Percentiles rank a stretch among this genome's conserved stretches.
Evolutionary conservation across 192 early-diverging fungal species (phyloP).

Genomic region (Linnemannia zychae): DNA sequence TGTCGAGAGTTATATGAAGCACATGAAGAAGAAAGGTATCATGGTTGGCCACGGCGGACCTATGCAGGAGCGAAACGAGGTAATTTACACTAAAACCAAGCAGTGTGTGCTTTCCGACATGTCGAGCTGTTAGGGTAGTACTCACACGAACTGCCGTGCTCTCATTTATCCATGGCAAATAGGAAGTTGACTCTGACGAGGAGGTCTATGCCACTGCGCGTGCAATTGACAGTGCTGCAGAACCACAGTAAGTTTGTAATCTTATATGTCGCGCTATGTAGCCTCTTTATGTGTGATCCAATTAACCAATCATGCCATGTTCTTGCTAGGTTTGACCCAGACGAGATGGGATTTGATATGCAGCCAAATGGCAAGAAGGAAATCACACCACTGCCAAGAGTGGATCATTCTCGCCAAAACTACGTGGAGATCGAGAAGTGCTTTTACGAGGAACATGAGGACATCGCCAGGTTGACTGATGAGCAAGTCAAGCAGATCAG

Average conservation of each 20-base stretch:
- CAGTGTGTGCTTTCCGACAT: background rate
- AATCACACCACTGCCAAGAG: slow-evolving; percentile 72
- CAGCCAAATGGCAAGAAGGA: slow-evolving; percentile 66
- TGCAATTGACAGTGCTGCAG: slow-evolving; percentile 69
- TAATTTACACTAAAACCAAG: slow-evolving; percentile 18
- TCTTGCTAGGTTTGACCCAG: slow-evolving; percentile 14
- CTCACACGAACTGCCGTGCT: background rate
- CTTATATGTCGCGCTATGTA: background rate
- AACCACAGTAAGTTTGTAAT: slow-evolving; percentile 36
- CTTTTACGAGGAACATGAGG: slow-evolving; percentile 84
- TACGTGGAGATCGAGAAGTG: slow-evolving; percentile 82
- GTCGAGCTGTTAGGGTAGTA: background rate
- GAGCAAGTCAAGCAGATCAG: slow-evolving; percentile 70
- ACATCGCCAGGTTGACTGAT: slow-evolving; percentile 73
- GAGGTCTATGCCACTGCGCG: slow-evolving; percentile 87
- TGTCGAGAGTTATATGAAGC: slow-evolving; percentile 80
- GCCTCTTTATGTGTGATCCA: background rate
- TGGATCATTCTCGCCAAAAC: slow-evolving; percentile 76
- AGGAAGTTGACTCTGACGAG: slow-evolving; percentile 82
- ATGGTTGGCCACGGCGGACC: slow-evolving; percentile 72
- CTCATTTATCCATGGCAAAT: background rate
- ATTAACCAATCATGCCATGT: background rate
- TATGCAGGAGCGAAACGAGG: slow-evolving; percentile 61
- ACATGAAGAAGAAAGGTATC: slow-evolving; percentile 82
- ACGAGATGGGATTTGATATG: slow-evolving; percentile 32